Conservation (phyloP, 257 asterid genomes). For the Solanum etuberosum region DNA sequence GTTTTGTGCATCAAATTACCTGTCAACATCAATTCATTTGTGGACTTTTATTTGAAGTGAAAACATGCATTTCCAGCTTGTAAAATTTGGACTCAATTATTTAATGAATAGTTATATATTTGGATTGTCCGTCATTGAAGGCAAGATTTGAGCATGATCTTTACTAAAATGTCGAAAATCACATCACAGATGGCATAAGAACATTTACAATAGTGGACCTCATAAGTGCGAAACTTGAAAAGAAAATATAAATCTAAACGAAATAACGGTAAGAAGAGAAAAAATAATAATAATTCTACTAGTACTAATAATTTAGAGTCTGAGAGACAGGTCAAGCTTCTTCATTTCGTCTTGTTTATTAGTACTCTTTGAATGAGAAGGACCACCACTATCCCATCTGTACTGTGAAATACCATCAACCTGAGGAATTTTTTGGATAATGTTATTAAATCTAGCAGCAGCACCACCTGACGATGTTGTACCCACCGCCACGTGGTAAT, state of each 20-base stretch:
- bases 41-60: not conserved
- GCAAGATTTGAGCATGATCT: not conserved
- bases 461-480: constrained; percentile 28
- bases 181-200: not conserved
- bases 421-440: constrained; percentile 20
- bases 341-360: constrained; percentile 38
- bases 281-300: not conserved
- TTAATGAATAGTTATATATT: not conserved
- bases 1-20: not conserved
- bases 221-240: not conserved
- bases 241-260: not conserved
- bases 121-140: not conserved
- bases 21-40: not conserved
- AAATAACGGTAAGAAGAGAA: not conserved
- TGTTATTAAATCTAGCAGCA: constrained; percentile 37
- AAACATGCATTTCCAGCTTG: not conserved
- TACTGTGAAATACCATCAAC: constrained; percentile 23
- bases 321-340: constrained; percentile 72
- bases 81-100: not conserved
- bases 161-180: not conserved
- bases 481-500: not conserved
- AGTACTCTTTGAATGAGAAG: constrained; percentile 11
- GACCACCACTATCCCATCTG: constrained; percentile 28
- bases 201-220: not conserved
- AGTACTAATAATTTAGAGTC: constrained; percentile 21